These are phyloP conservation scores for Yarrowia divulgata DNA, from an alignment of 805 yeast genomes.

Conservation along the genomic window DNA sequence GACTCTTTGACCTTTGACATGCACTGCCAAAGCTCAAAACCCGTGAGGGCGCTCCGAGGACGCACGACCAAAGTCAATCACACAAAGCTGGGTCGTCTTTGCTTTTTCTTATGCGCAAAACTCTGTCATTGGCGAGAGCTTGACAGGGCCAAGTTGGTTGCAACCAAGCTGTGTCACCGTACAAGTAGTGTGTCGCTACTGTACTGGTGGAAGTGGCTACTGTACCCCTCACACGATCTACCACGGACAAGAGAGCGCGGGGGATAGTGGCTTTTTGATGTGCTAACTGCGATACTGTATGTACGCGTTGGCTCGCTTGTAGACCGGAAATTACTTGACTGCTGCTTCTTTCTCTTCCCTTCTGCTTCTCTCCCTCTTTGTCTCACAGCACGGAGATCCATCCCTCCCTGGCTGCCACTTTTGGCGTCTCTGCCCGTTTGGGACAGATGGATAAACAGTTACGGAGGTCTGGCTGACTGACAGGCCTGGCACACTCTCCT, in stretches of 20 bases:
- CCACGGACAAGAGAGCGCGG: not conserved
- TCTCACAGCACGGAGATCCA: not conserved
- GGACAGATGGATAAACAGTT: slow-evolving; percentile 2
- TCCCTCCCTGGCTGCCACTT: slow-evolving; percentile 30
- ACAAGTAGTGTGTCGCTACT: no score
- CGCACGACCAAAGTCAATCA: not conserved
- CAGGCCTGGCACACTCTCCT: not conserved
- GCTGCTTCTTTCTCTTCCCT: not conserved
- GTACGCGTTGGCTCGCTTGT: no score
- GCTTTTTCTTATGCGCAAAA: not conserved
- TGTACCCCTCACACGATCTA: slow-evolving; percentile 4
- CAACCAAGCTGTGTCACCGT: no score
- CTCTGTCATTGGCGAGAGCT: slow-evolving; percentile 8
- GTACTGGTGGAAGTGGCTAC: no score
- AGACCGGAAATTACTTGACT: not conserved
- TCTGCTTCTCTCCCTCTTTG: not conserved
- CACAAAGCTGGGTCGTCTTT: not conserved
- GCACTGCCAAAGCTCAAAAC: no score
- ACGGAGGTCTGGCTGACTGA: no score
- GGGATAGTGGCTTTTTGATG: no score
- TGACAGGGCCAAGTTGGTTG: not conserved
- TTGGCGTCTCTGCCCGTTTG: slow-evolving; percentile 9
- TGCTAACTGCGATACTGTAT: no score
- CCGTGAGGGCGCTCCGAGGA: no score
- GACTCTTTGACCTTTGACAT: no score